Percentiles rank a stretch among this genome's conserved stretches.
phyloP scores from a whole-genome alignment of 164 flowering plant genomes.

The Liquidambar formosana region DNA sequence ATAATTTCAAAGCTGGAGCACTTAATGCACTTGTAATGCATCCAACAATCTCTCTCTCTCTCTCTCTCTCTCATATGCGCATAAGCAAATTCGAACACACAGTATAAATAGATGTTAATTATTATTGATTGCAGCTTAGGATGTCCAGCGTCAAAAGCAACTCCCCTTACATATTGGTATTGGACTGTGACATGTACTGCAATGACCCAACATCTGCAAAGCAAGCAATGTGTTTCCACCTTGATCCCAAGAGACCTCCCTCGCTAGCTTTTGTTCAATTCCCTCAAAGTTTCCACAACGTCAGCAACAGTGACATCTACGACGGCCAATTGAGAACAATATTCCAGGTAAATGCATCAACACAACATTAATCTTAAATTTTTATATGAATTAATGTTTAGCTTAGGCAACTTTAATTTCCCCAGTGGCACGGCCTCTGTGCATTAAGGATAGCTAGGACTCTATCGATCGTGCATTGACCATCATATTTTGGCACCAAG shows the following conservation, averaged over 20 bases:
- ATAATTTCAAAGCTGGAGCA: slow-evolving; percentile 34
- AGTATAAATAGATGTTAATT: background rate
- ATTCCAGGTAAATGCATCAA: slow-evolving; percentile 6
- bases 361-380: no score
- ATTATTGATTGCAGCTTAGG: slow-evolving; percentile 27
- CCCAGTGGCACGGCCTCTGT: no score
- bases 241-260: slow-evolving; percentile 25
- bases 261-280: slow-evolving; percentile 34
- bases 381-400: no score
- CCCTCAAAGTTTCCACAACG: slow-evolving; percentile 36
- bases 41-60: background rate
- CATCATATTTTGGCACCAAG: background rate
- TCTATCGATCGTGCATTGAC: no score
- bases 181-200: slow-evolving; percentile 49
- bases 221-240: slow-evolving; percentile 41
- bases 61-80: background rate
- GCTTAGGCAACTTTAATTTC: no score
- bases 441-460: no score
- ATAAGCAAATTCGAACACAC: no score
- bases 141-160: slow-evolving; percentile 38
- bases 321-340: slow-evolving; percentile 14
- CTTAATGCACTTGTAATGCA: slow-evolving; percentile 29
- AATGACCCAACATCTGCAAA: slow-evolving; percentile 34
- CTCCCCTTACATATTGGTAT: slow-evolving; percentile 24
- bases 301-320: slow-evolving; percentile 33